A percentile compares a stretch with the other conserved stretches of the same genome.
Conservation (phyloP, 2,329 filamentous ascomycete genomes). For the Pseudocercospora macadamiae region DNA sequence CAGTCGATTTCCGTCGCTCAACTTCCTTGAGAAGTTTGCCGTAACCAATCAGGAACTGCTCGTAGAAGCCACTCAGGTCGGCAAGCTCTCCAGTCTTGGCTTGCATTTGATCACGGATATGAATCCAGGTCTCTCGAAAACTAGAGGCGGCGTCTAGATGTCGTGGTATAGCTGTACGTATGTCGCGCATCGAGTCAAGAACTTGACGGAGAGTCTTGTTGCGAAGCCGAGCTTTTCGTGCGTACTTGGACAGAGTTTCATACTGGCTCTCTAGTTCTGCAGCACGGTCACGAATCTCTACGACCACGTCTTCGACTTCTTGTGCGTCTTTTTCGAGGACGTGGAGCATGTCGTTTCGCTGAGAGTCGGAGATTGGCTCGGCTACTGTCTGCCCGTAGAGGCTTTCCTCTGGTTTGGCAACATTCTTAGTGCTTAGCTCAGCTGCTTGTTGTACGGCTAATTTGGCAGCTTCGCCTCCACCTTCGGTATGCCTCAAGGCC, state of each 20-base stretch:
- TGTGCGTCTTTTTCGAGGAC: slow-evolving; percentile 73
- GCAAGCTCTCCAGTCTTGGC: slow-evolving; percentile 75
- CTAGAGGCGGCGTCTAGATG: slow-evolving; percentile 67
- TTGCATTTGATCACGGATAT: slow-evolving; percentile 71
- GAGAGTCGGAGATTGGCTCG: slow-evolving; percentile 71
- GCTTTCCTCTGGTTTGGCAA: slow-evolving; percentile 57
- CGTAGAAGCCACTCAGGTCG: slow-evolving; percentile 78
- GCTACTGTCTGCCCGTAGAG: slow-evolving; percentile 57
- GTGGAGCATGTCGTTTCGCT: slow-evolving; percentile 79
- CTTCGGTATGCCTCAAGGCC: slow-evolving; percentile 85
- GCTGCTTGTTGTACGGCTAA: slow-evolving; percentile 39
- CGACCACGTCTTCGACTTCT: slow-evolving; percentile 65
- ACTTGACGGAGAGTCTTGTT: slow-evolving; percentile 64
- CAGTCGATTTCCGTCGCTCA: slow-evolving; percentile 70
- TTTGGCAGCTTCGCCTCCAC: slow-evolving; percentile 53
- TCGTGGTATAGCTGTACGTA: slow-evolving; percentile 66
- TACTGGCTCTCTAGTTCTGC: slow-evolving; percentile 76
- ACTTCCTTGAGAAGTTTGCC: slow-evolving; percentile 83
- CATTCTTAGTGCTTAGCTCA: slow-evolving; percentile 30
- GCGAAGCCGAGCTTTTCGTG: slow-evolving; percentile 58
- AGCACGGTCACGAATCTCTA: slow-evolving; percentile 73
- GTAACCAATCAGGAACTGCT: slow-evolving; percentile 83
- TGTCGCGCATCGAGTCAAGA: slow-evolving; percentile 67
- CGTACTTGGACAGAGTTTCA: slow-evolving; percentile 64
- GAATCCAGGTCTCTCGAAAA: slow-evolving; percentile 69